Conservation (phyloP, 2,329 filamentous ascomycete genomes). For the Cladosporium oxysporum region DNA sequence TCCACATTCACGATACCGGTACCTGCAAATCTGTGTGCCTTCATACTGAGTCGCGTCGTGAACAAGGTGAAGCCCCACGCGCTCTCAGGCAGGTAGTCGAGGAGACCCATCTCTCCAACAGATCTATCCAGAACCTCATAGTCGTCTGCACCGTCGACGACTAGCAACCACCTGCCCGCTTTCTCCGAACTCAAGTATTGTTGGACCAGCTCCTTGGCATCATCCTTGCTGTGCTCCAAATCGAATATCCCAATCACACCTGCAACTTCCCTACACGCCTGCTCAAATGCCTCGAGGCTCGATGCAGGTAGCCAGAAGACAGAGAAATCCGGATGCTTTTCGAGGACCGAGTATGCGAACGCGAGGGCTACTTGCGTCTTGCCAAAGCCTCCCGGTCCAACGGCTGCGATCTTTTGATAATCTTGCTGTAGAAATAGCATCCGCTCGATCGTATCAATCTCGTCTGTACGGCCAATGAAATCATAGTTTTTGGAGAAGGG, state of each 20-base stretch:
- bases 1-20: not conserved
- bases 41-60: not conserved
- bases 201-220: slow-evolving; percentile 31
- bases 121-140: not conserved
- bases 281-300: not conserved
- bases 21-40: not conserved
- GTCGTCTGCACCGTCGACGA: slow-evolving; percentile 31
- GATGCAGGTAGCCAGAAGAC: not conserved
- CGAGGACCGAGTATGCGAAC: slow-evolving; percentile 33
- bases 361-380: slow-evolving; percentile 37
- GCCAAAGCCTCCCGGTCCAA: slow-evolving; percentile 36
- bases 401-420: slow-evolving; percentile 26
- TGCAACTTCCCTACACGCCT: not conserved
- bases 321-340: slow-evolving; percentile 18
- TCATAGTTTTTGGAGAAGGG: not conserved
- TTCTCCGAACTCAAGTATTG: slow-evolving; percentile 26
- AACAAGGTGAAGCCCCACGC: not conserved
- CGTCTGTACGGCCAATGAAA: not conserved
- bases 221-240: slow-evolving; percentile 22
- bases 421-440: not conserved
- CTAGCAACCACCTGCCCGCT: slow-evolving; percentile 27
- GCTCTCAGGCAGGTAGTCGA: not conserved
- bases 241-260: not conserved
- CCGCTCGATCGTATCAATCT: not conserved
- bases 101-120: not conserved